Conservation (phyloP, 75 land plant genomes). For the Sequoia sempervirens region DNA sequence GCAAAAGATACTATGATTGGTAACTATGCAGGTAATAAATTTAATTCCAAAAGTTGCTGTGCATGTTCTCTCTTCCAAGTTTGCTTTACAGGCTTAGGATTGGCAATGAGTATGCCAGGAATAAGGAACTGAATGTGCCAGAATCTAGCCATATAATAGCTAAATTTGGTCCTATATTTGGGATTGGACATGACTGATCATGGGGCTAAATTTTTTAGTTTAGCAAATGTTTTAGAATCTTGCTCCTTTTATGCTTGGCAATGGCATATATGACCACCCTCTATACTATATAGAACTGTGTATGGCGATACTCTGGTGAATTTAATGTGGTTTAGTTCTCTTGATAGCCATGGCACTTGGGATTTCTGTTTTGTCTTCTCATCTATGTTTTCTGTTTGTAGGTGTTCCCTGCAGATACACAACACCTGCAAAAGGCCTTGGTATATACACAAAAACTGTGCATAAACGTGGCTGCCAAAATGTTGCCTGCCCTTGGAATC, state of each 20-base stretch:
- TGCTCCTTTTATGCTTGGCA: not conserved
- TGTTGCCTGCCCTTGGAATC: conserved; percentile 17
- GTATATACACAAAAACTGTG: conserved; percentile 7
- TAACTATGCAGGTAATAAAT: conserved; percentile 69
- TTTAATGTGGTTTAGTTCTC: not conserved
- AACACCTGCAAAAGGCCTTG: conserved; percentile 30
- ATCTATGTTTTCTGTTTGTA: conserved; percentile 12
- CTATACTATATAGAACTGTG: not conserved
- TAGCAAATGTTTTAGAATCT: not conserved
- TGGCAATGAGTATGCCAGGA: not conserved
- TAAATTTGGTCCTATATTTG: not conserved
- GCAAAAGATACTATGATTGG: conserved; percentile 68
- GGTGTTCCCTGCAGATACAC: conserved; percentile 39
- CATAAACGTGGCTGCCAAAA: conserved; percentile 27
- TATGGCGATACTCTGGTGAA: not conserved
- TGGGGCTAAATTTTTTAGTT: not conserved
- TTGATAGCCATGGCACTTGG: not conserved
- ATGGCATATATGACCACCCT: too few species aligned
- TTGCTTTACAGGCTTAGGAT: not conserved
- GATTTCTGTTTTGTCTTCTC: not conserved
- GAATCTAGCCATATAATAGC: not conserved
- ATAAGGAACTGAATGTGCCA: not conserved
- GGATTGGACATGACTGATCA: not conserved
- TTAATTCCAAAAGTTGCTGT: not conserved
- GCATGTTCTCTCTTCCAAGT: not conserved